Percentiles rank a stretch among this genome's conserved stretches.
phyloP scores from a whole-genome alignment of 805 yeast genomes.

The Saccharomyces eubayanus region DNA sequence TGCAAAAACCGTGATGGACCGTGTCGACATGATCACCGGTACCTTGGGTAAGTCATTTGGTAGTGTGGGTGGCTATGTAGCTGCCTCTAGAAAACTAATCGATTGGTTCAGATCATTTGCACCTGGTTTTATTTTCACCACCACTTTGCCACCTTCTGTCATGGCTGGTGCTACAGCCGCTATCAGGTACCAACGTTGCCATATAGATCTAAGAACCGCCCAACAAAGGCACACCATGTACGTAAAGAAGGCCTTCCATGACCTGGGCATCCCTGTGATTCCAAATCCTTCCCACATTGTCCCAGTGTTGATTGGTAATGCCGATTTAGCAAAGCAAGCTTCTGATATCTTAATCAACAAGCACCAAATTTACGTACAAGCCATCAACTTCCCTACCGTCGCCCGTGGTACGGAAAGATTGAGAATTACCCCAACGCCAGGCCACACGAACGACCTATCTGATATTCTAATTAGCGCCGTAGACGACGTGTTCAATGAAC shows the following conservation, averaged over 20 bases:
- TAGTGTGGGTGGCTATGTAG: constrained; percentile 95
- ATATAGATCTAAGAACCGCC: constrained; percentile 65
- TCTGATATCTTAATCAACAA: constrained; percentile 80
- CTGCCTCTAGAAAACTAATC: constrained; percentile 71
- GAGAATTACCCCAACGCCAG: constrained; percentile 98
- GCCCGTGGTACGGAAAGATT: constrained; percentile 92
- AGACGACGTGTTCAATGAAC: constrained; percentile 68
- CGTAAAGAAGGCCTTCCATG: constrained; percentile 63
- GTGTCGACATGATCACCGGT: constrained; percentile 94
- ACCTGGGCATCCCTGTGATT: constrained; percentile 83
- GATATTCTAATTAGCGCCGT: constrained; percentile 71
- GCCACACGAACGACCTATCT: constrained; percentile 71
- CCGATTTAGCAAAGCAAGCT: constrained; percentile 83
- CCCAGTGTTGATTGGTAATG: constrained; percentile 91
- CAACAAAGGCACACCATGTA: constrained; percentile 84
- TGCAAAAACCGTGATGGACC: constrained; percentile 61
- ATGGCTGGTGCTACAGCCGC: constrained; percentile 94
- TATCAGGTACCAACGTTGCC: constrained; percentile 71
- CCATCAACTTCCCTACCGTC: constrained; percentile 97
- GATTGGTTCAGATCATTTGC: constrained; percentile 96
- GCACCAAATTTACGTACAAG: constrained; percentile 90
- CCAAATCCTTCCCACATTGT: constrained; percentile 98
- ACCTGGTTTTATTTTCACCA: constrained; percentile 96
- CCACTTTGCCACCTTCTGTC: constrained; percentile 92
- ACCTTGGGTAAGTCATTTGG: constrained; percentile 97